Evolutionary conservation across 129 eudicot species (phyloP).

Genomic region (Lactuca sativa): DNA sequence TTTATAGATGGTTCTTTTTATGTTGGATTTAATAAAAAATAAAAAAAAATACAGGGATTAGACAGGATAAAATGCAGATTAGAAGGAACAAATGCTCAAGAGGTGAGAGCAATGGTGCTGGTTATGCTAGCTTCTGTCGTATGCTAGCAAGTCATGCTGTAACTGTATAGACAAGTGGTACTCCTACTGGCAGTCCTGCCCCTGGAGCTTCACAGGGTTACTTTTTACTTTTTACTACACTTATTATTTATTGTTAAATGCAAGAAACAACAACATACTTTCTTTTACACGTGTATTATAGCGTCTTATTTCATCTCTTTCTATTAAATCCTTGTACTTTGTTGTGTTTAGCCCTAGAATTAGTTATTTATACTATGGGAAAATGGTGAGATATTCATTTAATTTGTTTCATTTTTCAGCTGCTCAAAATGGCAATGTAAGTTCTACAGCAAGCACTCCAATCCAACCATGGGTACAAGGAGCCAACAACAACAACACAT

Average conservation of each 20-base stretch:
- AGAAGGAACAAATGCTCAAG: no score
- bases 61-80: no score
- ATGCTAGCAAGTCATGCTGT: conserved; percentile 85
- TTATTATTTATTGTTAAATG: background rate
- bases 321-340: no score
- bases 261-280: no score
- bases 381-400: background rate
- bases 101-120: conserved; percentile 80
- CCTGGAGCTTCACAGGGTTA: conserved; percentile 66
- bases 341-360: no score
- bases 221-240: conserved; percentile 19
- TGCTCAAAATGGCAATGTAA: conserved; percentile 68
- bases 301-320: no score
- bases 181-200: conserved; percentile 41
- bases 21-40: no score
- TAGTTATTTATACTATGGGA: background rate
- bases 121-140: conserved; percentile 98
- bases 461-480: conserved; percentile 24
- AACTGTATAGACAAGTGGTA: conserved; percentile 72
- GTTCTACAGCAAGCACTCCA: conserved; percentile 82
- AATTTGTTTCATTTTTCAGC: conserved; percentile 40
- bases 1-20: no score
- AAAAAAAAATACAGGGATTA: no score
- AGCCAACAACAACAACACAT: conserved; percentile 84
- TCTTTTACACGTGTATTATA: no score